Evolutionary conservation across 2,329 filamentous ascomycete genomes (phyloP).

Genomic region (Dothideomycetes sp.): DNA sequence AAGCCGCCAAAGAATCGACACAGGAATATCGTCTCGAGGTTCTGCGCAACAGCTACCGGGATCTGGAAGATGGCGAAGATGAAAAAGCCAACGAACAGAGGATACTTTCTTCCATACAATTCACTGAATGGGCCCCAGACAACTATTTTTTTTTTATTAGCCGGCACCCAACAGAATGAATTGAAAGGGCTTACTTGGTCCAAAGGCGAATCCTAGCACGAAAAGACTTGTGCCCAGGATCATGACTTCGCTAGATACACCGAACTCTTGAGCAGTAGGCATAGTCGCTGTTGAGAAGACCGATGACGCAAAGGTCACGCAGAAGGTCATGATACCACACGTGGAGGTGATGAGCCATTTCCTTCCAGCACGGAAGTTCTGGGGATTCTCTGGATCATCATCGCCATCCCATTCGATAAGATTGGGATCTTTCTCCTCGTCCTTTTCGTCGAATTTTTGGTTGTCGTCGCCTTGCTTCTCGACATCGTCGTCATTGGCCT

Average conservation of each 20-base stretch:
- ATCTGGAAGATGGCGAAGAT: constrained; percentile 45
- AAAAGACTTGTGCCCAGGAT: constrained; percentile 19
- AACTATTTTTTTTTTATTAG: constrained; percentile 12
- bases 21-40: constrained; percentile 44
- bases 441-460: background rate
- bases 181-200: constrained; percentile 7
- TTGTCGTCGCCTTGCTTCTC: constrained; percentile 5
- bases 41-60: constrained; percentile 42
- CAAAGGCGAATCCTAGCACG: constrained; percentile 19
- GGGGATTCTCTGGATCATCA: constrained; percentile 19
- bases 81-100: constrained; percentile 40
- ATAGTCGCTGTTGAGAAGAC: constrained; percentile 15
- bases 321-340: constrained; percentile 54
- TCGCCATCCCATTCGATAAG: constrained; percentile 17
- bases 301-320: constrained; percentile 54
- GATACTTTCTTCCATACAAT: constrained; percentile 40
- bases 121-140: constrained; percentile 47
- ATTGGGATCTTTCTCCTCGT: constrained; percentile 13
- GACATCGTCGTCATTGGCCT: constrained; percentile 1
- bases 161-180: constrained; percentile 11
- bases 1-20: constrained; percentile 45
- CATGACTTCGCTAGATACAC: constrained; percentile 14
- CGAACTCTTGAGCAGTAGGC: constrained; percentile 12
- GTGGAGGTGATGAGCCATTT: constrained; percentile 21
- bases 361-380: constrained; percentile 18